These are phyloP conservation scores for Cercospora berteroae DNA, from an alignment of 2,329 filamentous ascomycete species.

Conservation along the genomic window DNA sequence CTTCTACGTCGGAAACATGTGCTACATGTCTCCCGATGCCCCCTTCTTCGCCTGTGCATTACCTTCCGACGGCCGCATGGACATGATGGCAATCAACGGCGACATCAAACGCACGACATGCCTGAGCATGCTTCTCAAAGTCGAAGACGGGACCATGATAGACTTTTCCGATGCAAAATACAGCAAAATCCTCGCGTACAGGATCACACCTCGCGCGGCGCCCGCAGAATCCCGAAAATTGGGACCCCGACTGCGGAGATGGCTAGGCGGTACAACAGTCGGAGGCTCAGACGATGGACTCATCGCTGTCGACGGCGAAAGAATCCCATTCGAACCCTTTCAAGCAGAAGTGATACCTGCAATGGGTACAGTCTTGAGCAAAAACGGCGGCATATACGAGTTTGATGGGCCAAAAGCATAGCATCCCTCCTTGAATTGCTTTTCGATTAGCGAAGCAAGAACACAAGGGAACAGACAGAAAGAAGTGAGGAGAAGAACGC, in stretches of 20 bases:
- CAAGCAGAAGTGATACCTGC: constrained; percentile 85
- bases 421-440: background rate
- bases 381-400: constrained; percentile 69
- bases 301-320: constrained; percentile 93
- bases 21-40: constrained; percentile 80
- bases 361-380: constrained; percentile 80
- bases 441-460: background rate
- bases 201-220: constrained; percentile 64
- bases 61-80: constrained; percentile 80
- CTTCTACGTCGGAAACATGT: constrained; percentile 94
- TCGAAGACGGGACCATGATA: constrained; percentile 74
- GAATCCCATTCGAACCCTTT: constrained; percentile 80
- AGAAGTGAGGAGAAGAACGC: background rate
- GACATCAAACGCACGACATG: constrained; percentile 66
- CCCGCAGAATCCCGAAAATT: constrained; percentile 15
- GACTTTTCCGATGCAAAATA: constrained; percentile 76
- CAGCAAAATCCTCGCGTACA: constrained; percentile 81
- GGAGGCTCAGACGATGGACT: constrained; percentile 66
- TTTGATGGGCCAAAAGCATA: constrained; percentile 39
- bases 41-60: constrained; percentile 86
- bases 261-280: constrained; percentile 32
- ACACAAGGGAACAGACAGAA: background rate
- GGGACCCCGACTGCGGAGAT: constrained; percentile 28
- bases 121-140: constrained; percentile 66
- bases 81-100: constrained; percentile 77